A percentile compares a stretch with the other conserved stretches of the same genome.
Evolutionary conservation across 139 green algal species (phyloP).

Genomic region (Nannochloris sp.): DNA sequence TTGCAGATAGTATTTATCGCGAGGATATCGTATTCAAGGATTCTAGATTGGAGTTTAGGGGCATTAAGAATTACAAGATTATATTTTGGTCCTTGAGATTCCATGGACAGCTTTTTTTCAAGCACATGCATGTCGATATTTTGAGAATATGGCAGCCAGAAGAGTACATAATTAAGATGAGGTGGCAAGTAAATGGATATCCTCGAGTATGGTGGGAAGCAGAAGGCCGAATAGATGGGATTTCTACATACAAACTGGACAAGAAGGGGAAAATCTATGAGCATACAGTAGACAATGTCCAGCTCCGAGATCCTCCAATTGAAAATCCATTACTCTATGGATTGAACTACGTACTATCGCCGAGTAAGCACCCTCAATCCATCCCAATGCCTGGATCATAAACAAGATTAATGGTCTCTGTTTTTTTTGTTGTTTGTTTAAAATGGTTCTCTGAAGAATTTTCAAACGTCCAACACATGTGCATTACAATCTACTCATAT

Average conservation of each 20-base stretch:
- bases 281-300: slow-evolving; percentile 74
- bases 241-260: slow-evolving; percentile 89
- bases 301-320: slow-evolving; percentile 59
- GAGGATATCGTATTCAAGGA: slow-evolving; percentile 89
- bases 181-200: slow-evolving; percentile 80
- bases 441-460: too few relatives aligned
- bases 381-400: neutral
- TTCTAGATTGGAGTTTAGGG: slow-evolving; percentile 65
- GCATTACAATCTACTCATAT: neutral
- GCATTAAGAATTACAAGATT: slow-evolving; percentile 79
- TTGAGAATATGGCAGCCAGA: slow-evolving; percentile 85
- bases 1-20: slow-evolving; percentile 59
- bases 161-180: slow-evolving; percentile 66
- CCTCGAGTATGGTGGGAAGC: slow-evolving; percentile 80
- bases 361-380: slow-evolving; percentile 5
- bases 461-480: too few relatives aligned
- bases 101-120: slow-evolving; percentile 85
- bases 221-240: slow-evolving; percentile 81
- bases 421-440: too few relatives aligned
- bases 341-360: slow-evolving; percentile 17
- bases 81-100: slow-evolving; percentile 90
- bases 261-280: slow-evolving; percentile 72
- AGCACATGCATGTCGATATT: slow-evolving; percentile 69
- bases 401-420: too few relatives aligned
- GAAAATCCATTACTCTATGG: slow-evolving; percentile 28